A percentile compares a stretch with the other conserved stretches of the same genome.
phyloP scores from a whole-genome alignment of 2,329 filamentous ascomycete species.

The Botrytis sinoallii region DNA sequence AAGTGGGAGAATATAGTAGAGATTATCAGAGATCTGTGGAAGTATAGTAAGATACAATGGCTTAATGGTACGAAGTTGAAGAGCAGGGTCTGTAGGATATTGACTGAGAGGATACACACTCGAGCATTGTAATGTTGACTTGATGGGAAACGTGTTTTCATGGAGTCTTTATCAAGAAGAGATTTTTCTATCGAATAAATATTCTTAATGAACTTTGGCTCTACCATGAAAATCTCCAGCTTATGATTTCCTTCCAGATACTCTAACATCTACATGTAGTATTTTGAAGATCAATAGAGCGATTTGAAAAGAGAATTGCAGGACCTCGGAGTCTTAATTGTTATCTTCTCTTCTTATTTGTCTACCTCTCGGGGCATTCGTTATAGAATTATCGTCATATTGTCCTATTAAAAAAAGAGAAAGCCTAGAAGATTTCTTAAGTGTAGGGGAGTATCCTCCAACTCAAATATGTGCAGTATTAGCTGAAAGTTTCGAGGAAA shows the following conservation, averaged over 20 bases:
- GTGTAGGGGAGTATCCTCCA: neutral
- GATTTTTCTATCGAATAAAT: neutral
- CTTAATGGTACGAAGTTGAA: neutral
- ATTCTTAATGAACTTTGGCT: neutral
- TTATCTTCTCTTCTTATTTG: neutral
- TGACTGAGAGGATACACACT: neutral
- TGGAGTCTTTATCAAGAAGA: neutral
- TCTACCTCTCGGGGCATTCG: accelerated
- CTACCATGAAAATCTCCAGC: neutral
- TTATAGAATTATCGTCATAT: neutral
- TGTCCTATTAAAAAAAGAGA: neutral
- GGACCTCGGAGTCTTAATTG: neutral
- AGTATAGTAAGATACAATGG: neutral
- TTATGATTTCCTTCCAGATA: no score
- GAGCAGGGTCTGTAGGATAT: neutral
- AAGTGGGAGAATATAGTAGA: neutral
- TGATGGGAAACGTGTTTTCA: neutral
- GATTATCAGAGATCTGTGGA: neutral
- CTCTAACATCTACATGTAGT: neutral
- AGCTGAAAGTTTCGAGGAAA: neutral
- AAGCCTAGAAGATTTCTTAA: neutral
- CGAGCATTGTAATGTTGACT: neutral
- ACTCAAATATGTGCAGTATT: neutral
- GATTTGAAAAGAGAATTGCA: neutral
- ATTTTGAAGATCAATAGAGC: neutral